phyloP scores from a whole-genome alignment of 2,329 filamentous ascomycete genomes.

The Trichoderma lentiforme region DNA sequence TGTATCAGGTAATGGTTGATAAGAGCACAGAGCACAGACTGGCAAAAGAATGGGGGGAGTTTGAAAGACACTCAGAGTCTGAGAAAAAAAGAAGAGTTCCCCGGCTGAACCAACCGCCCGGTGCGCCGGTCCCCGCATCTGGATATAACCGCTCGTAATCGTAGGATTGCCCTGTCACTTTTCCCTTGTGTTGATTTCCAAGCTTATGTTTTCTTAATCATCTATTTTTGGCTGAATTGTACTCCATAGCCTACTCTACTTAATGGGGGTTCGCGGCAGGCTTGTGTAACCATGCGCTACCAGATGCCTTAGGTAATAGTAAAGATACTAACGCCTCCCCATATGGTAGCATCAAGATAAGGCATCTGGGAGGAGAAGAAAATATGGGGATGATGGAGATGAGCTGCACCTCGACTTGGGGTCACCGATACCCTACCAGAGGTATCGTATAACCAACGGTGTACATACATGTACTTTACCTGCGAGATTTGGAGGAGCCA shows the following conservation, averaged over 20 bases:
- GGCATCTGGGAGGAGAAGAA: neutral
- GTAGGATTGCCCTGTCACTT: neutral
- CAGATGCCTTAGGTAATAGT: neutral
- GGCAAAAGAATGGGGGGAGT: neutral
- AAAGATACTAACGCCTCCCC: neutral
- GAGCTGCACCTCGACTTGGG: neutral
- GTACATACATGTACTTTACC: neutral
- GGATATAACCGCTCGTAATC: neutral
- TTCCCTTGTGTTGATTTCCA: neutral
- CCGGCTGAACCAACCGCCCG: neutral
- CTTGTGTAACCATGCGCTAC: neutral
- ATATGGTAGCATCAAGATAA: neutral
- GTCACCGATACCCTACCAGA: neutral
- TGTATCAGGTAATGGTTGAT: slow-evolving; percentile 8
- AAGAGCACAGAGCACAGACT: neutral
- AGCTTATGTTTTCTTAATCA: neutral
- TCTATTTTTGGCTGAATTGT: neutral
- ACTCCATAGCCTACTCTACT: too few species aligned
- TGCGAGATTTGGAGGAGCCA: neutral
- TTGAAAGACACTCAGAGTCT: neutral
- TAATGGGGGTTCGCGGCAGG: neutral
- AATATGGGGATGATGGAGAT: neutral
- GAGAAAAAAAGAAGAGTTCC: neutral
- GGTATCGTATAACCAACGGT: too few species aligned
- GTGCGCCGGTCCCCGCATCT: neutral